phyloP scores from a whole-genome alignment of 2,329 filamentous ascomycete species.

The Periconia macrospinosa region DNA sequence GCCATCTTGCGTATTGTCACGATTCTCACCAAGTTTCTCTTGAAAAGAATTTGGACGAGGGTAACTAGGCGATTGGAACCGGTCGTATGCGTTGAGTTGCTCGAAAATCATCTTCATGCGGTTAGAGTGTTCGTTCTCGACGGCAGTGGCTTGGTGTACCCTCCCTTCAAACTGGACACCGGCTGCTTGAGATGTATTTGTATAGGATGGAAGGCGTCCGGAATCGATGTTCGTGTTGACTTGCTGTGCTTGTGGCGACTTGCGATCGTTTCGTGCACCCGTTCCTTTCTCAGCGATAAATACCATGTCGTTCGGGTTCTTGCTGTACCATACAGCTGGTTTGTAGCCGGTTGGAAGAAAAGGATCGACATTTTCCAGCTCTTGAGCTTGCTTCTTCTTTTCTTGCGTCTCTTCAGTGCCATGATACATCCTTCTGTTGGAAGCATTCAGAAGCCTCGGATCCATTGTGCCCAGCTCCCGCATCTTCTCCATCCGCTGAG shows the following conservation, averaged over 20 bases:
- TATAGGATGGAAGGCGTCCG: no score
- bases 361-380: not conserved
- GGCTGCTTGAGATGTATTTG: not conserved
- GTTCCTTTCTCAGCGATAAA: no score
- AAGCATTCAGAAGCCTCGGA: not conserved
- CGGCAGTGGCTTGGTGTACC: not conserved
- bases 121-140: not conserved
- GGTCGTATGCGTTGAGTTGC: not conserved
- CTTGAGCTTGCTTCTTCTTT: no score
- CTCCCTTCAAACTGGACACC: not conserved
- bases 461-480: not conserved
- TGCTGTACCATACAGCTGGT: no score
- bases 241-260: no score
- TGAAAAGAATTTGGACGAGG: not conserved
- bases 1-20: not conserved
- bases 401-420: not conserved
- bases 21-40: not conserved
- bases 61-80: not conserved
- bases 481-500: not conserved
- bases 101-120: not conserved
- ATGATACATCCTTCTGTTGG: not conserved
- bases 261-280: no score
- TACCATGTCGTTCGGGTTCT: no score
- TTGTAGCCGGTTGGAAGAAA: not conserved
- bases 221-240: no score